A percentile compares a stretch with the other conserved stretches of the same genome.
These are phyloP conservation scores for Pythium dissimile DNA, from an alignment of 352 stramenopile genomes.

Conservation along the genomic window DNA sequence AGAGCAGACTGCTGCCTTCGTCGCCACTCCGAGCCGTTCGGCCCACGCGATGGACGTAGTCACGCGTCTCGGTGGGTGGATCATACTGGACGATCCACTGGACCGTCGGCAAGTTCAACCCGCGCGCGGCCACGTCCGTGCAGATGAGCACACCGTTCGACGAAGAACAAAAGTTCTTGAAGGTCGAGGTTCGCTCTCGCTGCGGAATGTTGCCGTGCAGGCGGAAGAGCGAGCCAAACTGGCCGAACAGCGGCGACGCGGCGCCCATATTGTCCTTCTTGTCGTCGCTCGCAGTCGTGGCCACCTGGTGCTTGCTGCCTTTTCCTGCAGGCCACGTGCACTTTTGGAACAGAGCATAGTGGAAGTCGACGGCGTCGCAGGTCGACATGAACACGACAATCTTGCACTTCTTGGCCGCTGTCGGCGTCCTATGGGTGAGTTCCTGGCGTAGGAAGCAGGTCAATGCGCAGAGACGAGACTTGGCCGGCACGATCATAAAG, in stretches of 20 bases:
- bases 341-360: conserved; percentile 90
- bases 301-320: conserved; percentile 20
- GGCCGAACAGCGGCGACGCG: conserved; percentile 56
- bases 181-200: conserved; percentile 94
- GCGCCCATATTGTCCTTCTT: conserved; percentile 36
- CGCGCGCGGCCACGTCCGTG: conserved; percentile 97
- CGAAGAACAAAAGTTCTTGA: conserved; percentile 92
- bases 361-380: conserved; percentile 97
- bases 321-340: conserved; percentile 52
- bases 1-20: conserved; percentile 93
- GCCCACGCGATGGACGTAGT: conserved; percentile 99
- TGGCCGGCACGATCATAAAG: conserved; percentile 94
- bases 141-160: conserved; percentile 94
- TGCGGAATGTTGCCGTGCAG: conserved; percentile 97
- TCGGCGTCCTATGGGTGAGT: conserved; percentile 37
- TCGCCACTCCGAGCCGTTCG: conserved; percentile 98
- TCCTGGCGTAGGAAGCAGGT: conserved; percentile 90
- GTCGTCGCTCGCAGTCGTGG: neutral
- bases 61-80: conserved; percentile 96
- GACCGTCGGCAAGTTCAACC: conserved; percentile 97
- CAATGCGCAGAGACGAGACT: conserved; percentile 91
- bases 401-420: conserved; percentile 48
- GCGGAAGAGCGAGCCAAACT: conserved; percentile 57
- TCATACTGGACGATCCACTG: conserved; percentile 98
- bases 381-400: conserved; percentile 97